phyloP scores from a whole-genome alignment of 2,329 filamentous ascomycete species.

The Sporothrix mexicana region DNA sequence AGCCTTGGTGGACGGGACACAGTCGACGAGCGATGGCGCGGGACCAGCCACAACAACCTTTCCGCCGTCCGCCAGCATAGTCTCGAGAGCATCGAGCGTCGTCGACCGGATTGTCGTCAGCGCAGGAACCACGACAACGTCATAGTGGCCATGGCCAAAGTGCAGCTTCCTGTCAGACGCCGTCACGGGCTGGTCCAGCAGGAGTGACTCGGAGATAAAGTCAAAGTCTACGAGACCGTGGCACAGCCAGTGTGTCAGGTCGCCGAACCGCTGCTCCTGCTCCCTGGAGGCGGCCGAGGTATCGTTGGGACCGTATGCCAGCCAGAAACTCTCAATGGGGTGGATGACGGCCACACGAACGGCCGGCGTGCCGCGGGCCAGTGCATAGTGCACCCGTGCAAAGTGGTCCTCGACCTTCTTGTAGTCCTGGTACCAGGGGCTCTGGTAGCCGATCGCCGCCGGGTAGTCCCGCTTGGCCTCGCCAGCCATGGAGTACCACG shows the following conservation, averaged over 20 bases:
- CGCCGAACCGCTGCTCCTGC: neutral
- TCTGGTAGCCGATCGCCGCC: constrained; percentile 19
- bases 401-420: constrained; percentile 17
- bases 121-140: neutral
- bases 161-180: neutral
- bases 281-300: neutral
- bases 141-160: constrained; percentile 12
- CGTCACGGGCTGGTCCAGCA: constrained; percentile 1
- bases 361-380: neutral
- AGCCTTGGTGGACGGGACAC: neutral
- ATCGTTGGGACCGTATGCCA: constrained; percentile 4
- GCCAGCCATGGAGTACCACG: constrained; percentile 21
- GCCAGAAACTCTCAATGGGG: constrained; percentile 15
- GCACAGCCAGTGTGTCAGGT: constrained; percentile 8
- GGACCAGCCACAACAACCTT: neutral
- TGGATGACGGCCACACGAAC: neutral
- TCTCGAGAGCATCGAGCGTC: neutral
- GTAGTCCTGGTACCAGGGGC: constrained; percentile 20
- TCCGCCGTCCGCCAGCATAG: neutral
- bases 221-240: constrained; percentile 20
- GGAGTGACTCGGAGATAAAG: neutral
- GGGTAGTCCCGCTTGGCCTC: constrained; percentile 22
- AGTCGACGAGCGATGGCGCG: neutral
- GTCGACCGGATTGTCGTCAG: constrained; percentile 5
- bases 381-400: constrained; percentile 2